These are phyloP conservation scores for Scorias spongiosa DNA, from an alignment of 2,329 filamentous ascomycete genomes.

Conservation along the genomic window DNA sequence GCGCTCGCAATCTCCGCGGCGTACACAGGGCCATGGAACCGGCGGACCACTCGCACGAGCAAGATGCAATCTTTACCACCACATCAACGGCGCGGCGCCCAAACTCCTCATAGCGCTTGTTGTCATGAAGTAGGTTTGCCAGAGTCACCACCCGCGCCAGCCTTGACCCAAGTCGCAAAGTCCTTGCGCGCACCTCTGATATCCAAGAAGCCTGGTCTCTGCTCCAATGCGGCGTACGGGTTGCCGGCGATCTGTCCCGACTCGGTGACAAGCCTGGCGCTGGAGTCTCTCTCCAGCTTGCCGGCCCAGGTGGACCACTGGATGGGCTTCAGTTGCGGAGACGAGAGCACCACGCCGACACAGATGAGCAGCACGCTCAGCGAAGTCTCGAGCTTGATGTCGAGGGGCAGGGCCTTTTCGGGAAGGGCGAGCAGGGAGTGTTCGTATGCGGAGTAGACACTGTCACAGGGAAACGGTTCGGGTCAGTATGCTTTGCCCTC, in stretches of 20 bases:
- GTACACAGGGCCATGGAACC: too few relatives aligned
- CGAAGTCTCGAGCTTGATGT: constrained; percentile 79
- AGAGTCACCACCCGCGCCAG: background rate
- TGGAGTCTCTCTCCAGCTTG: constrained; percentile 58
- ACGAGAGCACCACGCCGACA: constrained; percentile 63
- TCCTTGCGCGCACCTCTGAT: constrained; percentile 62
- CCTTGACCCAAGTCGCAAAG: constrained; percentile 58
- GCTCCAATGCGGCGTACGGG: constrained; percentile 65
- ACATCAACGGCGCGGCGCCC: too few relatives aligned
- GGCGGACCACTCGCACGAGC: too few relatives aligned
- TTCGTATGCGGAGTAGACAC: constrained; percentile 93
- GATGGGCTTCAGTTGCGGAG: constrained; percentile 69
- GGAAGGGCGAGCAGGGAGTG: constrained; percentile 52
- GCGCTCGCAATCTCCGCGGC: too few relatives aligned
- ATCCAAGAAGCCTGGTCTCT: constrained; percentile 72
- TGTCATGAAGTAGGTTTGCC: background rate
- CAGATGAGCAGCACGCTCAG: constrained; percentile 67
- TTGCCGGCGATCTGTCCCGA: constrained; percentile 63
- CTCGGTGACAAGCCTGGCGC: constrained; percentile 37
- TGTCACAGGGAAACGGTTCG: constrained; percentile 24
- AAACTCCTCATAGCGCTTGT: too few relatives aligned
- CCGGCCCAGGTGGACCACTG: constrained; percentile 70
- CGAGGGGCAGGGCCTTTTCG: constrained; percentile 47
- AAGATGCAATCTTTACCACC: too few relatives aligned
- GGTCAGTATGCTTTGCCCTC: background rate